Evolutionary conservation across 768 basidiomycete genomes (phyloP).

Genomic region (Lentinula sp.): DNA sequence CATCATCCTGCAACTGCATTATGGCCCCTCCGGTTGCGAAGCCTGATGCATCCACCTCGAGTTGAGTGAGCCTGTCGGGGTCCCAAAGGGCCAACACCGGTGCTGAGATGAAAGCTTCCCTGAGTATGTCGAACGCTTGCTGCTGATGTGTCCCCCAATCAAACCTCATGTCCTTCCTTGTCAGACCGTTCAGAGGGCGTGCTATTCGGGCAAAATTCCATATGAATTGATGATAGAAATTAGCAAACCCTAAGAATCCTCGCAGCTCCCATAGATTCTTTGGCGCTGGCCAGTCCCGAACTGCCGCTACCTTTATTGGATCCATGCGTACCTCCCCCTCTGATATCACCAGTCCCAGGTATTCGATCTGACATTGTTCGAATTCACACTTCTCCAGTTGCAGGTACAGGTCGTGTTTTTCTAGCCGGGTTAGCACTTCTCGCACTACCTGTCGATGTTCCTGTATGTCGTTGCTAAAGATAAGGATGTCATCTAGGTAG

Average conservation of each 20-base stretch:
- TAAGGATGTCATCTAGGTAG: conserved; percentile 26
- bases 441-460: conserved; percentile 10
- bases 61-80: too few species aligned
- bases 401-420: too few species aligned
- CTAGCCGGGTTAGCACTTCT: conserved; percentile 10
- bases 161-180: background rate
- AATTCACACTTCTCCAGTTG: too few species aligned
- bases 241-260: conserved; percentile 24
- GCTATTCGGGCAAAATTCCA: conserved; percentile 12
- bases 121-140: too few species aligned
- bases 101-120: too few species aligned
- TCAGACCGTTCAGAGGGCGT: background rate
- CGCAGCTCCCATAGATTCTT: conserved; percentile 16
- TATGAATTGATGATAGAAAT: conserved; percentile 17
- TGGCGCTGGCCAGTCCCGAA: conserved; percentile 20
- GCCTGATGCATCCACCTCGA: too few species aligned
- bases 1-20: too few species aligned
- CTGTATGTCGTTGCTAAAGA: conserved; percentile 9
- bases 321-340: background rate
- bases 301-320: background rate
- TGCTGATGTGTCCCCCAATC: background rate
- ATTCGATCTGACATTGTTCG: too few species aligned
- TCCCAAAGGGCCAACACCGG: too few species aligned
- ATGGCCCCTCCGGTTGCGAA: too few species aligned
- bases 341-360: too few species aligned